Percentiles rank a stretch among this genome's conserved stretches.
phyloP scores from a whole-genome alignment of 2,329 filamentous ascomycete species.

The Escovopsis sp. region DNA sequence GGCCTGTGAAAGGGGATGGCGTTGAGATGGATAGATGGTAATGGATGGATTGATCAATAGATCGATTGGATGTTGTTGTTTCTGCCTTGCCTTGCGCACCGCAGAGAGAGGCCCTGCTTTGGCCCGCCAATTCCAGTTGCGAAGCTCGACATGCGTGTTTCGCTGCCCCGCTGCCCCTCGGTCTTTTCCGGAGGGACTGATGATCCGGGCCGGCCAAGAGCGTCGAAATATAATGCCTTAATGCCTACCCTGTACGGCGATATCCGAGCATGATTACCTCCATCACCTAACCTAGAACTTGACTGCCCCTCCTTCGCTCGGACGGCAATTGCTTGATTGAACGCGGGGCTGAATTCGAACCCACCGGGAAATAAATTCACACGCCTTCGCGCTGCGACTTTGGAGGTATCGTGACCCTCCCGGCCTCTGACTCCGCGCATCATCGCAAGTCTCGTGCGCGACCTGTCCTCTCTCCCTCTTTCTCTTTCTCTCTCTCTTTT shows the following conservation, averaged over 20 bases:
- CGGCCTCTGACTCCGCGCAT: slow-evolving; percentile 3
- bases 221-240: too few relatives aligned
- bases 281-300: too few relatives aligned
- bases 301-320: too few relatives aligned
- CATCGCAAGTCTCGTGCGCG: neutral
- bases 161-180: slow-evolving; percentile 12
- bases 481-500: neutral
- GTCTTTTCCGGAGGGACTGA: slow-evolving; percentile 12
- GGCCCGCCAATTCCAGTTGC: slow-evolving; percentile 4
- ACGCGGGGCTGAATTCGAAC: too few relatives aligned
- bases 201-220: neutral
- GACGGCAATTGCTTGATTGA: neutral
- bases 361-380: neutral
- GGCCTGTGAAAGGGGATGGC: neutral
- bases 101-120: slow-evolving; percentile 6
- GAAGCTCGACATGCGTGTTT: slow-evolving; percentile 8
- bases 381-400: neutral
- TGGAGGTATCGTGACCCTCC: too few relatives aligned
- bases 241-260: too few relatives aligned
- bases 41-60: too few relatives aligned
- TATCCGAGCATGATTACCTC: too few relatives aligned
- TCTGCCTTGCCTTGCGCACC: neutral
- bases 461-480: neutral
- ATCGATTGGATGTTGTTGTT: too few relatives aligned
- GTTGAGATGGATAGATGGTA: slow-evolving; percentile 1